phyloP scores from a whole-genome alignment of 768 basidiomycete species.

The Agaricus subrufescens region DNA sequence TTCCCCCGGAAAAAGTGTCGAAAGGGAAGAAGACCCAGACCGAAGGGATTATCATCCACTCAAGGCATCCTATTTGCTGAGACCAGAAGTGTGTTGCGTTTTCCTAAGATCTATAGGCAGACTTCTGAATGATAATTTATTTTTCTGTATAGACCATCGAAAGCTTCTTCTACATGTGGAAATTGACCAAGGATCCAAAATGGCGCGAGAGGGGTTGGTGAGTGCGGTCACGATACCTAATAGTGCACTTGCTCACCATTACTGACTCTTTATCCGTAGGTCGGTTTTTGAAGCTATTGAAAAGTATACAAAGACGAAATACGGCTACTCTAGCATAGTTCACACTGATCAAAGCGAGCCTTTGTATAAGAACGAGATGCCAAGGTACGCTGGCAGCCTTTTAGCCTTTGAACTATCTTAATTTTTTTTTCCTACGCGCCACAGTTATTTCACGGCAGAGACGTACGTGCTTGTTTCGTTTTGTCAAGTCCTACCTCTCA shows the following conservation, averaged over 20 bases:
- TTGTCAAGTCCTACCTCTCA: constrained; percentile 3
- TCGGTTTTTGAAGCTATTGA: constrained; percentile 56
- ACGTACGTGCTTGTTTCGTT: constrained; percentile 12
- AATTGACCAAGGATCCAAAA: constrained; percentile 53
- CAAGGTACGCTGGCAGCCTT: constrained; percentile 46
- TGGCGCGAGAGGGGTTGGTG: constrained; percentile 74
- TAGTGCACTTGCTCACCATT: constrained; percentile 36
- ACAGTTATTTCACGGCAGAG: constrained; percentile 23
- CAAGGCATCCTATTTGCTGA: constrained; percentile 43
- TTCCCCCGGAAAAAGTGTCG: not conserved
- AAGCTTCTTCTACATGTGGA: constrained; percentile 66
- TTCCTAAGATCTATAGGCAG: not conserved
- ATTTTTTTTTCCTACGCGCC: not conserved
- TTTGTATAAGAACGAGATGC: constrained; percentile 54
- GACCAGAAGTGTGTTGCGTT: constrained; percentile 56
- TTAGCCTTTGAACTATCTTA: not conserved
- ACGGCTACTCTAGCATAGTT: constrained; percentile 54
- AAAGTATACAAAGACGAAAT: constrained; percentile 44
- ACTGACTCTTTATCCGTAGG: constrained; percentile 31
- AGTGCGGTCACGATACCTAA: constrained; percentile 37
- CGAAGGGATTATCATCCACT: constrained; percentile 48
- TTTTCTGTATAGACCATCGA: constrained; percentile 56
- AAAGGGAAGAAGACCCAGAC: constrained; percentile 16
- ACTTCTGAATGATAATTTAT: not conserved
- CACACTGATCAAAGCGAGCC: constrained; percentile 37